Base-by-base conservation (phyloP, 352 stramenopile genomes). In the Halophytophthora batemanensis region DNA sequence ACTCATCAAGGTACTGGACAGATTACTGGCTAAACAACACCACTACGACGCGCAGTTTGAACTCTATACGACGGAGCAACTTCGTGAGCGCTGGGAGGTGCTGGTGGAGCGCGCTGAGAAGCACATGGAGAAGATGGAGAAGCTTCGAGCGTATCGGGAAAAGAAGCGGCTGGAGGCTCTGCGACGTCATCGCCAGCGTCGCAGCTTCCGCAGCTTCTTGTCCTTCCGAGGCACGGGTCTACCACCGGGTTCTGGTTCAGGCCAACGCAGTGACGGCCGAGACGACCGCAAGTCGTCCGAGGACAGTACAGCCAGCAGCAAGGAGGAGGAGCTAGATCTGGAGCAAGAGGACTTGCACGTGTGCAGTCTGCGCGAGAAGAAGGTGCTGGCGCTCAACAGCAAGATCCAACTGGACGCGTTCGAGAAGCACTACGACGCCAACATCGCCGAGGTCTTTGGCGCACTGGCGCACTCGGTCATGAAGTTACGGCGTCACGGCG, bases 51-150 rank as follows among this genome's bases (percentile, higher is more conserved):
- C 71, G 17, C 77, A 87, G 50, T 82, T 87, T 21, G 67, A 60
- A 14, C 56, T 76, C 18, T 88, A 86, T 63, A 74, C 64, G 2
- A 35, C 72, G 0, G 72, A 81, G 19, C 77, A 88, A 48, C 55
- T 88, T 22, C 59, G 61, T 2, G 70, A 86, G 56, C 74, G 77
- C 1, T 88, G 77, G 77, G 56, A 64, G 10, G 57, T 80, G 13
- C 41, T 86, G 1, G 74, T 88, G 0, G 77, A 72, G 8, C 60
- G 77, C 19, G 74, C 77, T 0, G 55, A 73, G 33, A 55, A 40
- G 29, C 74, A 88, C 48, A 71, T 88, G 62, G 71, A 82, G 29
- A 81, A 79, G 19, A 61, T 86, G 0, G 67, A 81, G 23, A 88
- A 85, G 56, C 62, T 86, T 1, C 45, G 48, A 13, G 72, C 65